A percentile compares a stretch with the other conserved stretches of the same genome.
Evolutionary conservation across 1,284 basidiomycete species (phyloP).

Genomic region (Pascua sp.): DNA sequence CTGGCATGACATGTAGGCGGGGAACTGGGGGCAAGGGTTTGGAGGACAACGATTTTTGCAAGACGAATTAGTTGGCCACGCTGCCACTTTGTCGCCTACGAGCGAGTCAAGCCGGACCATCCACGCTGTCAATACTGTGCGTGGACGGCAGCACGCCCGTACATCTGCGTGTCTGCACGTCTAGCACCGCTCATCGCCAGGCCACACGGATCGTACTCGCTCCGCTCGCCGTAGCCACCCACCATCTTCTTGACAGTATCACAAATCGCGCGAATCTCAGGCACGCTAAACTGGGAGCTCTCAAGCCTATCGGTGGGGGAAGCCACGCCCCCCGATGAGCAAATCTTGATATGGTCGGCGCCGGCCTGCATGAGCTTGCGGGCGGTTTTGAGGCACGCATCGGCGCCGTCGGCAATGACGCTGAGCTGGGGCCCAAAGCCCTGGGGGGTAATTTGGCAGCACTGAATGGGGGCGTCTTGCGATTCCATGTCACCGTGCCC

Average conservation of each 20-base stretch:
- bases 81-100: no score
- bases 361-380: slow-evolving; percentile 54
- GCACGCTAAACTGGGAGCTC: slow-evolving; percentile 53
- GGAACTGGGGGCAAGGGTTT: neutral
- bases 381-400: slow-evolving; percentile 51
- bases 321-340: slow-evolving; percentile 54
- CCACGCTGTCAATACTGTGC: no score
- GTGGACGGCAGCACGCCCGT: no score
- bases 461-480: slow-evolving; percentile 32
- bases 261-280: slow-evolving; percentile 54
- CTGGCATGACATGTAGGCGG: neutral
- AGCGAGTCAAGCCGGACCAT: no score
- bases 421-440: slow-evolving; percentile 3
- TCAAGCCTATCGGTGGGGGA: slow-evolving; percentile 54
- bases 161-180: no score
- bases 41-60: neutral
- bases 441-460: slow-evolving; percentile 42
- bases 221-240: slow-evolving; percentile 19
- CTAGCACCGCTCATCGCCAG: no score
- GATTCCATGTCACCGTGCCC: slow-evolving; percentile 49
- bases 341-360: slow-evolving; percentile 52
- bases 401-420: slow-evolving; percentile 32
- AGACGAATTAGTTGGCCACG: no score
- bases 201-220: no score
- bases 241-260: slow-evolving; percentile 52